Conservation (phyloP, 2,329 filamentous ascomycete species). For the Aspergillus sp. region DNA sequence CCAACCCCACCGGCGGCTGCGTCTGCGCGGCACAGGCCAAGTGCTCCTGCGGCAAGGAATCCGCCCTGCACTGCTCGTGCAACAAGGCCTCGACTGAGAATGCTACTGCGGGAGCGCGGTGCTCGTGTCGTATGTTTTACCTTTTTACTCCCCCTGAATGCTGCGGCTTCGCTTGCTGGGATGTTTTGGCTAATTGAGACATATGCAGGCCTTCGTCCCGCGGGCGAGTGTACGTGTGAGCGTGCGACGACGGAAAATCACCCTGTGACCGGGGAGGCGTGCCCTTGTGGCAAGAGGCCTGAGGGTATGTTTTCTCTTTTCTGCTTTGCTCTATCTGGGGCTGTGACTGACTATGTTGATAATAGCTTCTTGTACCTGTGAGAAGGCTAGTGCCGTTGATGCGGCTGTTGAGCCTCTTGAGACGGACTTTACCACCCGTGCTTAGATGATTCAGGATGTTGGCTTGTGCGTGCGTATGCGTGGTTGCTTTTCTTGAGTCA, state of each 20-base stretch:
- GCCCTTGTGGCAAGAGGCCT: constrained; percentile 76
- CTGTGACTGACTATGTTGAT: constrained; percentile 18
- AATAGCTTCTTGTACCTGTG: constrained; percentile 77
- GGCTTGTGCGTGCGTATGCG: no score
- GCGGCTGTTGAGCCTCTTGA: constrained; percentile 66
- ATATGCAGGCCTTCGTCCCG: constrained; percentile 67
- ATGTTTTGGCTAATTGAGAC: constrained; percentile 10
- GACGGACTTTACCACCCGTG: constrained; percentile 82
- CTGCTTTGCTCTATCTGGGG: not conserved
- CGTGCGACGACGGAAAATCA: constrained; percentile 72
- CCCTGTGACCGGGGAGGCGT: constrained; percentile 63
- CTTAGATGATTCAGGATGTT: constrained; percentile 3
- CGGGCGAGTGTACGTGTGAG: constrained; percentile 81
- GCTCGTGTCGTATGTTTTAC: constrained; percentile 71
- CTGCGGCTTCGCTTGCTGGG: not conserved
- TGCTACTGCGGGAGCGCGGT: constrained; percentile 70
- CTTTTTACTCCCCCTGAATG: not conserved
- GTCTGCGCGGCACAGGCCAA: constrained; percentile 63
- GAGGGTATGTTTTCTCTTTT: constrained; percentile 59
- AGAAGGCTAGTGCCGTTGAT: constrained; percentile 68
- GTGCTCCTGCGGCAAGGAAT: constrained; percentile 89
- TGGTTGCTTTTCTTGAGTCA: not conserved
- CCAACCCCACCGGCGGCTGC: constrained; percentile 57
- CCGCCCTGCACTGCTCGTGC: constrained; percentile 85
- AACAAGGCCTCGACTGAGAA: constrained; percentile 79